Base-by-base conservation (phyloP, 495 filamentous ascomycete species). In the Penicillium angulare region DNA sequence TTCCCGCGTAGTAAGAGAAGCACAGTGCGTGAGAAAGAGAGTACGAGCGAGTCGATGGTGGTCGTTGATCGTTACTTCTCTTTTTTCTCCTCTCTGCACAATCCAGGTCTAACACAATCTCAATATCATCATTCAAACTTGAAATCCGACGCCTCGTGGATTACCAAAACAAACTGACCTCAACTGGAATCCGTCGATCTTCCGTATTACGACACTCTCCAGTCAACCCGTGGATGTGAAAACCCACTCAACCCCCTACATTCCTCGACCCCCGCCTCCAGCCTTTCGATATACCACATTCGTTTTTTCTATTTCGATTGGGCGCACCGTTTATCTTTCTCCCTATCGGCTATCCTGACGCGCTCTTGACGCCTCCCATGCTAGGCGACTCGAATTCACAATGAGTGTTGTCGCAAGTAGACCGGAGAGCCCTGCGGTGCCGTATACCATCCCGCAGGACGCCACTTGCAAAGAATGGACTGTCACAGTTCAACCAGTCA, bases 391-490 rank as follows among this genome's bases (percentile, higher is more conserved):
- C 51, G n/a, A n/a, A 35, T 41, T 53, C 63, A 64, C 48, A 22
- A 77, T 75, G 72, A 77, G 63, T 53, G 66, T 71, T 50, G 67
- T 75, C 43, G 71, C 67, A 63, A 72, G 62, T 66, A 70, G 70
- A 66, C 67, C 72, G 22, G 68, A 70, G 38, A 61, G 39, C 56
- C 55, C 64, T 57, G 56, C 65, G 57, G 61, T 63, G 53, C 58
- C 71, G 12, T 71, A 67, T 50, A 52, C 63, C 5, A 60, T 62
- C 36, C 53, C 62, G 12, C 53, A 52, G 26, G 47, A 62, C 43
- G 52, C 49, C 35, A 43, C 46, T 44, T 55, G 48, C 46, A 59
- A 59, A 26, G 59, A 59, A 15, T 68, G 63, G 49, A 50, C 59
- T 2, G 64, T 67, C 17, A 59, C 66, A 13, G 61, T 68, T 6